Base-by-base conservation (phyloP, 1,284 basidiomycete genomes). In the Cutaneotrichosporon cavernicola region DNA sequence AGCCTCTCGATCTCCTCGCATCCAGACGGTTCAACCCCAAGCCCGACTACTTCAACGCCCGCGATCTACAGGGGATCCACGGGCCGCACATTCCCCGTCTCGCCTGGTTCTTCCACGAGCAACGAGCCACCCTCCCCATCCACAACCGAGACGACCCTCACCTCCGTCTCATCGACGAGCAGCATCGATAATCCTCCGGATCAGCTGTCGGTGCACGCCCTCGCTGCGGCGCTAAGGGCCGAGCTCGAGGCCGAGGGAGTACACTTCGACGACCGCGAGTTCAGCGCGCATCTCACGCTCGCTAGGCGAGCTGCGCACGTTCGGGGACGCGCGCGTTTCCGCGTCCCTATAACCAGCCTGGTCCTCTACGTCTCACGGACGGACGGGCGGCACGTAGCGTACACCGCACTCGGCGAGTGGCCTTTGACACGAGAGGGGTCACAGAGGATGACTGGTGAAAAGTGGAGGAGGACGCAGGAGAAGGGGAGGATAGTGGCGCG, bases 241-340 rank as follows among this genome's bases (percentile, higher is more conserved):
- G 47, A 32, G 26, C 46, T 59, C 21, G 47, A 22, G 13, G 49
- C 47, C 10, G 46, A 50, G 6, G 58, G 58, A 8, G n/a, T 59
- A n/a, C 31, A 18, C 13, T 30, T 51, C 32, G 58, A 59, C 14
- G 22, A n/a, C 11, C 31, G 58, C 21, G 13, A 31, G 13, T 59
- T 36, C 32, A 49, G 46, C 32, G 31, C 49, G 5, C 58, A 59
- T 13, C 32, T 59, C 21, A 59, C 58, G 21, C 47, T 59, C 31
- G 58, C 58, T 18, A 49, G 58, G 22, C 32, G 38, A 21, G 55
- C 55, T 4, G 38, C 31, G 2, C 31, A 16, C 31, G 51, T 53
- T 7, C 51, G 51, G 5, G 31, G 13, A 3, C 14, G 18, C 5
- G 31, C 8, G 30, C 26, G 51, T 8, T 53, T 53, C 30, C 31